Conservation (phyloP, 495 filamentous ascomycete species). For the Evernia prunastri region DNA sequence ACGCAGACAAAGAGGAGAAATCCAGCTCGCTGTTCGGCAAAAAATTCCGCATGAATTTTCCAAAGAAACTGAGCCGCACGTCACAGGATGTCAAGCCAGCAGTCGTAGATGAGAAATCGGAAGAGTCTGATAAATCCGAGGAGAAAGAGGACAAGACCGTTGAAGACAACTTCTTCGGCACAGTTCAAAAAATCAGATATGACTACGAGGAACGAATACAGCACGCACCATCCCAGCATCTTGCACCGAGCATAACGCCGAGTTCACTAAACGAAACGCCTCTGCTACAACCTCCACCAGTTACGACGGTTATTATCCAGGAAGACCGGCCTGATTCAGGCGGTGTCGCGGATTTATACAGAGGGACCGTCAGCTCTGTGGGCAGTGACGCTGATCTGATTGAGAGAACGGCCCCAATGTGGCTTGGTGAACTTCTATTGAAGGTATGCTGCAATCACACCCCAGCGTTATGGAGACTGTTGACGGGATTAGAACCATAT, state of each 20-base stretch:
- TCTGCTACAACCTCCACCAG: constrained; percentile 66
- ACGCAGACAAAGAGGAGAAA: constrained; percentile 63
- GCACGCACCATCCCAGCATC: constrained; percentile 44
- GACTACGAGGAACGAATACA: constrained; percentile 68
- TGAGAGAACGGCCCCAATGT: constrained; percentile 77
- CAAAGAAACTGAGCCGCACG: constrained; percentile 75
- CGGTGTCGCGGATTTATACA: constrained; percentile 84
- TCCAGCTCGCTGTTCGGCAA: constrained; percentile 69
- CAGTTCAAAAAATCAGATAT: constrained; percentile 68
- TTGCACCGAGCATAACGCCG: constrained; percentile 65
- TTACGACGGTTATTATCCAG: constrained; percentile 86
- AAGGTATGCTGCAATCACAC: constrained; percentile 42
- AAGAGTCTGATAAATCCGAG: constrained; percentile 64
- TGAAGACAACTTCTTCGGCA: constrained; percentile 75
- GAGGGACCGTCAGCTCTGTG: constrained; percentile 73
- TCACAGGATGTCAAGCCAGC: constrained; percentile 72
- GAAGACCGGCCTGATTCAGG: constrained; percentile 84
- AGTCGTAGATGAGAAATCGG: constrained; percentile 71
- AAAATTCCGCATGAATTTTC: constrained; percentile 81
- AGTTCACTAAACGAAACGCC: constrained; percentile 81
- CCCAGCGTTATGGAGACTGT: not conserved
- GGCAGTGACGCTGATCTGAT: constrained; percentile 74
- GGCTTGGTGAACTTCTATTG: constrained; percentile 87
- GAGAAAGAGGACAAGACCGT: constrained; percentile 67
- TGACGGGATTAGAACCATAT: constrained; percentile 57